Percentiles rank a stretch among this genome's conserved stretches.
phyloP scores from a whole-genome alignment of 768 basidiomycete species.

The Mycena sanguinolenta region DNA sequence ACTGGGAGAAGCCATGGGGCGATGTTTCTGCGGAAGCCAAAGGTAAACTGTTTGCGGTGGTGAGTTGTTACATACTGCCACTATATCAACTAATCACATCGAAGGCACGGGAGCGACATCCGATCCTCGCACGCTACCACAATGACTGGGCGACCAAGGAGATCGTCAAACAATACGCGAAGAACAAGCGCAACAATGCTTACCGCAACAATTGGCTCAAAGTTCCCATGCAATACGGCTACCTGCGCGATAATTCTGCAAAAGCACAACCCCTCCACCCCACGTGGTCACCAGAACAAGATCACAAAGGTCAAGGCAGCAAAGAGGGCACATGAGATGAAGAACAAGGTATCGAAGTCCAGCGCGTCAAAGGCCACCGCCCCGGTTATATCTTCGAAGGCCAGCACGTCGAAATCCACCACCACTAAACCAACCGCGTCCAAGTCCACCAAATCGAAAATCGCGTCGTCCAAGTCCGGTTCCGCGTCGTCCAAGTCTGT shows the following conservation, averaged over 20 bases:
- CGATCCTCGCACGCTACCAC: not conserved
- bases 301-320: too few relatives aligned
- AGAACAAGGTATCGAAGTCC: not conserved
- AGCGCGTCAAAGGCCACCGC: too few relatives aligned
- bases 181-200: slow-evolving; percentile 29
- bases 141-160: slow-evolving; percentile 45
- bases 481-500: too few relatives aligned
- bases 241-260: slow-evolving; percentile 38
- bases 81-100: not conserved
- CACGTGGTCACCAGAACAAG: slow-evolving; percentile 5
- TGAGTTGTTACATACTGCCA: not conserved
- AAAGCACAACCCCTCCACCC: slow-evolving; percentile 19
- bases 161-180: slow-evolving; percentile 37
- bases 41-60: slow-evolving; percentile 25
- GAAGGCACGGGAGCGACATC: slow-evolving; percentile 2
- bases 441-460: too few relatives aligned
- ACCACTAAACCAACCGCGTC: too few relatives aligned
- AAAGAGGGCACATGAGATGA: not conserved
- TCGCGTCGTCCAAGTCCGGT: too few relatives aligned
- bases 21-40: slow-evolving; percentile 19
- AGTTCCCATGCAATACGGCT: slow-evolving; percentile 31
- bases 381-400: too few relatives aligned
- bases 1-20: slow-evolving; percentile 31
- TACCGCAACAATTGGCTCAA: slow-evolving; percentile 34
- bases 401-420: too few relatives aligned